These are phyloP conservation scores for Mycothermus thermophilus DNA, from an alignment of 495 filamentous ascomycete species.

Conservation along the genomic window DNA sequence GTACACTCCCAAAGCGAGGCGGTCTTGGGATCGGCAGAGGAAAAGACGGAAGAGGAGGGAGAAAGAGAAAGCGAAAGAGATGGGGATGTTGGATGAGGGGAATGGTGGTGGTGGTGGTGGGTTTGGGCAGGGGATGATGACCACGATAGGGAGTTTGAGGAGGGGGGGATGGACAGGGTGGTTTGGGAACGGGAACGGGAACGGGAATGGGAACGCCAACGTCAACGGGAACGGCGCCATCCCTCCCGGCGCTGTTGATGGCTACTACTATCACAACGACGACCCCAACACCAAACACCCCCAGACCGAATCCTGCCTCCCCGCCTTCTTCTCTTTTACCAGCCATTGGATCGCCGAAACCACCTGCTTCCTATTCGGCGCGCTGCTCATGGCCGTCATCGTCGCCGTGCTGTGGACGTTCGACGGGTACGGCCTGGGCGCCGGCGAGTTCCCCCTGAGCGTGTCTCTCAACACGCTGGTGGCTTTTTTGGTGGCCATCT, in stretches of 20 bases:
- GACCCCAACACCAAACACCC: no score
- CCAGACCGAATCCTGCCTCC: no score
- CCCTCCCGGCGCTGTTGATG: no score
- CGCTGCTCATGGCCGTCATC: slow-evolving; percentile 17
- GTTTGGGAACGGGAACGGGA: no score
- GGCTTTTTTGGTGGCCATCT: slow-evolving; percentile 30
- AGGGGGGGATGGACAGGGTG: background rate
- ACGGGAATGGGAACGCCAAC: no score
- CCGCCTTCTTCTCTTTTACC: background rate
- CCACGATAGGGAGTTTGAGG: background rate
- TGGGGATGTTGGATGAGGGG: background rate
- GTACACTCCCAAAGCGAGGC: slow-evolving; percentile 2
- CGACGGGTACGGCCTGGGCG: slow-evolving; percentile 25
- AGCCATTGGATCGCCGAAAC: slow-evolving; percentile 13
- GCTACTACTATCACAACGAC: no score
- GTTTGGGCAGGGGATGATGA: background rate
- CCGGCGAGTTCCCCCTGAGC: slow-evolving; percentile 30
- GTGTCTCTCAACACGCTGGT: slow-evolving; percentile 37
- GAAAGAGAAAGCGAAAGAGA: no score
- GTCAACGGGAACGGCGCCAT: no score
- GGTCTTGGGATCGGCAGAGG: slow-evolving; percentile 8
- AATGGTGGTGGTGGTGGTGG: background rate
- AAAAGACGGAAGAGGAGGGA: slow-evolving; percentile 2
- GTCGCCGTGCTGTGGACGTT: slow-evolving; percentile 24
- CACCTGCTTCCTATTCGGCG: slow-evolving; percentile 10